Evolutionary conservation across 148 eudicot species (phyloP).

Genomic region (Dysphania ambrosioides): DNA sequence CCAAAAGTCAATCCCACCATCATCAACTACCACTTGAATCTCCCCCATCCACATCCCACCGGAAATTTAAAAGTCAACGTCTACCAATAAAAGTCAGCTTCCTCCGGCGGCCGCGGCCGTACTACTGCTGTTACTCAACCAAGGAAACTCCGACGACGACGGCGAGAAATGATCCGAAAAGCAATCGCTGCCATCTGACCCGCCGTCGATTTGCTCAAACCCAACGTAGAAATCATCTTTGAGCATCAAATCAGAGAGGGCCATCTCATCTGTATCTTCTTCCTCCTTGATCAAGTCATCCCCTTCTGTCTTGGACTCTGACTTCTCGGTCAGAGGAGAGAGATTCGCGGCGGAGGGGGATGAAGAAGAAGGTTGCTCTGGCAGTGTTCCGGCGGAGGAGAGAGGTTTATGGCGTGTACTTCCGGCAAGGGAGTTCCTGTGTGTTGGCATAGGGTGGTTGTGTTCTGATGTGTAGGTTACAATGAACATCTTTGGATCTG

Average conservation of each 20-base stretch:
- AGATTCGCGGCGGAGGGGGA: conserved; percentile 29
- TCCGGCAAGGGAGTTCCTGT: conserved; percentile 79
- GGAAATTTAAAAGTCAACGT: conserved; percentile 3
- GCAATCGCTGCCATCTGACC: conserved; percentile 40
- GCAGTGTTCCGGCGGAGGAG: conserved; percentile 24
- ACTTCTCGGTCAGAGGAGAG: conserved; percentile 47
- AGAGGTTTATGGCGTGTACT: conserved; percentile 63
- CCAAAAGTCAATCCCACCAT: conserved; percentile 29
- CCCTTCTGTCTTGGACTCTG: conserved; percentile 37
- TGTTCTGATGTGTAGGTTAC: conserved; percentile 88
- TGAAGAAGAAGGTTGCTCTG: conserved; percentile 27
- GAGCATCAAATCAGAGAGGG: conserved; percentile 39
- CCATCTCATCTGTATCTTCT: conserved; percentile 42
- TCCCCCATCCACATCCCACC: background rate
- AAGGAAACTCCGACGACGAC: conserved; percentile 33
- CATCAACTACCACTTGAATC: conserved; percentile 1
- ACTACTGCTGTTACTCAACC: conserved; percentile 31
- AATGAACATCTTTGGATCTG: conserved; percentile 81
- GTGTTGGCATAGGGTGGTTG: conserved; percentile 80
- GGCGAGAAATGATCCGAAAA: conserved; percentile 36
- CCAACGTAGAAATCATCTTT: conserved; percentile 77
- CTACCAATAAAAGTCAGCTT: conserved; percentile 32
- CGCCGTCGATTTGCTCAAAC: conserved; percentile 56
- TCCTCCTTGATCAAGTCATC: conserved; percentile 37
- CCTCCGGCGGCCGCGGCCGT: conserved; percentile 56